These are phyloP conservation scores for Nannochloropsis gaditana DNA, from an alignment of 108 stramenopile species.

Conservation along the genomic window DNA sequence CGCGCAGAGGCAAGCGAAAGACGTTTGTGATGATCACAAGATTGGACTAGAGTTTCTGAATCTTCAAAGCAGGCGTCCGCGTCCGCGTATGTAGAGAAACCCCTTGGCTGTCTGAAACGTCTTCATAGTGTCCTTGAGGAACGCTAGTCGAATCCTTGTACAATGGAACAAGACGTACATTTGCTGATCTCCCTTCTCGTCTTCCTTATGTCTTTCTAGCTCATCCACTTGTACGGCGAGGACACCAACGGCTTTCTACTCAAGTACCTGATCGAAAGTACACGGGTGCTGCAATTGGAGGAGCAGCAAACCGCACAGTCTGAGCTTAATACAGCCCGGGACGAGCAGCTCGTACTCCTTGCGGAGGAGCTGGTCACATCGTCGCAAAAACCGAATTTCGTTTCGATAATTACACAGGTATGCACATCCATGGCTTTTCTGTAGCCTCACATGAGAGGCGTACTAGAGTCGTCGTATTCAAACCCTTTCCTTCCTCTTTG, in stretches of 20 bases:
- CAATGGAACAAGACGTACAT: no score
- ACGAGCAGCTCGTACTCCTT: not conserved
- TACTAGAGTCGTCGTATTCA: no score
- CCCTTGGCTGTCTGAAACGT: not conserved
- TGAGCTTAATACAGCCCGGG: not conserved
- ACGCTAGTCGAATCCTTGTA: no score
- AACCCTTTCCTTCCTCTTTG: not conserved
- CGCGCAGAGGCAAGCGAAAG: not conserved
- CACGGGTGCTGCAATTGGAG: not conserved
- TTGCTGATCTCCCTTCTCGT: not conserved
- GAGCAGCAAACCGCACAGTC: not conserved
- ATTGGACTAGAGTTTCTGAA: slow-evolving; percentile 20
- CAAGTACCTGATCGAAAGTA: not conserved
- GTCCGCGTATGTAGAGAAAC: slow-evolving; percentile 15
- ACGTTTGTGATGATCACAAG: not conserved
- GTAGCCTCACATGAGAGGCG: no score
- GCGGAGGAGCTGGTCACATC: not conserved
- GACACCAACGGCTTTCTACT: not conserved
- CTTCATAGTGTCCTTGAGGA: no score
- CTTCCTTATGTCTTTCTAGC: not conserved
- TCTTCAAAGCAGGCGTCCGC: not conserved
- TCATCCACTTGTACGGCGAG: not conserved
- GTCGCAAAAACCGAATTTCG: not conserved
- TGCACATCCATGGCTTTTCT: not conserved
- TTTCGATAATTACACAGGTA: not conserved